Conservation (phyloP, 202 grass and related monocot genomes). For the Eragrostis tef region DNA sequence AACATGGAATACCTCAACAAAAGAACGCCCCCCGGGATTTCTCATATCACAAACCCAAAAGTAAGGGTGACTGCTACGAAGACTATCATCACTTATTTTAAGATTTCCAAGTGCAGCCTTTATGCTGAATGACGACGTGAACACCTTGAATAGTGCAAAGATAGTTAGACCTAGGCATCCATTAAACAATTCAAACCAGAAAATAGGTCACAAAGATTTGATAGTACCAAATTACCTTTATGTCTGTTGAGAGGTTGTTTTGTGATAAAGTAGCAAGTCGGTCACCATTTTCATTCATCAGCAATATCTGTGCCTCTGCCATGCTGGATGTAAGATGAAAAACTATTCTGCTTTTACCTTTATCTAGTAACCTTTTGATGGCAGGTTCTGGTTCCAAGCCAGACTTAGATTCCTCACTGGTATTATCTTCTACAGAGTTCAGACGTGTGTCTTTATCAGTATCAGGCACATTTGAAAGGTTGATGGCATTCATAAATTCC, state of each 20-base stretch:
- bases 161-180: slow-evolving; percentile 21
- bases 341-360: slow-evolving; percentile 92
- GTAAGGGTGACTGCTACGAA: slow-evolving; percentile 71
- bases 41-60: slow-evolving; percentile 99
- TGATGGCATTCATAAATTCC: slow-evolving; percentile 92
- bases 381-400: slow-evolving; percentile 50
- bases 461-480: slow-evolving; percentile 57
- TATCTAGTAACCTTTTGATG: slow-evolving; percentile 74
- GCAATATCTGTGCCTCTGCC: slow-evolving; percentile 87
- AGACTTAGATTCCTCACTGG: slow-evolving; percentile 54
- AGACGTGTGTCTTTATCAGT: slow-evolving; percentile 33
- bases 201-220: slow-evolving; percentile 30
- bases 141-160: slow-evolving; percentile 71
- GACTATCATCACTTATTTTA: slow-evolving; percentile 98
- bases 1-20: slow-evolving; percentile 79
- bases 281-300: slow-evolving; percentile 78
- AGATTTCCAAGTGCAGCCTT: slow-evolving; percentile 99
- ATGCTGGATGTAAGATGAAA: slow-evolving; percentile 97
- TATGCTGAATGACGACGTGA: slow-evolving; percentile 86
- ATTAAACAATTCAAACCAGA: slow-evolving; percentile 33
- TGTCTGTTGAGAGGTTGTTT: slow-evolving; percentile 91
- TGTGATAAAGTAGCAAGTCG: slow-evolving; percentile 84
- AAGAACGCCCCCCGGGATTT: slow-evolving; percentile 87
- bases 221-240: slow-evolving; percentile 64
- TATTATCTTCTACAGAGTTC: slow-evolving; percentile 46